Base-by-base conservation (phyloP, 805 yeast genomes). In the Saturnispora quitensis region DNA sequence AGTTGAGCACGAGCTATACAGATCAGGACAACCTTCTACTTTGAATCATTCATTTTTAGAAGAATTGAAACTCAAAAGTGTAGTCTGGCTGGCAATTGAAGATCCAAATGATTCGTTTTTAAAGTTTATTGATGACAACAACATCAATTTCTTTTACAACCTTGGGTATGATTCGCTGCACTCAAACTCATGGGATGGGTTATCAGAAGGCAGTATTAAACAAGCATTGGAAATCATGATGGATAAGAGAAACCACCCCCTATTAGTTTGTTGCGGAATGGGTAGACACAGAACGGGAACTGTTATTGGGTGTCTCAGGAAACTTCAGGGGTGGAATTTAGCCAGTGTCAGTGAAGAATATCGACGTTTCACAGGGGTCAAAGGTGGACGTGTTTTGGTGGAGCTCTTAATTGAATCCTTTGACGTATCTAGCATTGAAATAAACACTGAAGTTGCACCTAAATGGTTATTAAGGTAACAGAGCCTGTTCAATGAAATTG, bases 221-320 rank as follows among this genome's bases (percentile, higher is more conserved):
- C 43, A 43, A 18, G 95, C 22, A 89, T 91, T 50, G 78, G 80
- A 27, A 82, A 81, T 55, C 95, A 97, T 0, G 69, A 91, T 55
- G 85, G 83, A 87, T 59, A 76, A 76, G 56, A 75, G 78, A n/a
- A 80, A 82, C 64, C 87, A 88, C 61, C 98, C 99, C 0, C 61
- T 93, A 55, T 70, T 93, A 48, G 90, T 90, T 4, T 93, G 98
- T 66, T 93, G 98, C 61, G 97, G 97, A 13, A 93, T 93, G 99
- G 99, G 99, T 0, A 74, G 99, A 58, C 99, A 91, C 67, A 75
- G 99, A 57, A 90, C 98, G 0, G 99, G 99, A 1, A 90, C 98
- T 0, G 96, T 93, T 3, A 81, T 93, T 54, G 99, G 99, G 1
- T 91, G 99, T 66, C 70, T 91, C 45, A 73, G 99, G 56, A 76